Evolutionary conservation across 2,329 filamentous ascomycete genomes (phyloP).

Genomic region (Cladorrhinum sp.): DNA sequence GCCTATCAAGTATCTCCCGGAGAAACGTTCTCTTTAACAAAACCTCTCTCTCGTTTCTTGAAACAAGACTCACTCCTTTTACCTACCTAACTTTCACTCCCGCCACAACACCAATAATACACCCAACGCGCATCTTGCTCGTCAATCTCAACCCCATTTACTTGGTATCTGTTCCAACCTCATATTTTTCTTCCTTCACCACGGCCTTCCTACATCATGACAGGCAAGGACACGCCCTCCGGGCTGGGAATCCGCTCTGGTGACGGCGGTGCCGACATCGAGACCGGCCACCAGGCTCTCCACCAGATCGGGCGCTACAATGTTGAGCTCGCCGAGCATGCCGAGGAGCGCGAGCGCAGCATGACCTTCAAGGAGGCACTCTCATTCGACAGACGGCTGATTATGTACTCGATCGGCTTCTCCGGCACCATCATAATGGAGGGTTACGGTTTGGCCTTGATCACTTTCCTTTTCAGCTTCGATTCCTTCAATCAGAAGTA

Average conservation of each 20-base stretch:
- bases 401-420: conserved; percentile 24
- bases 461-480: conserved; percentile 24
- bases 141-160: neutral
- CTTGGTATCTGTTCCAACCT: neutral
- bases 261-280: neutral
- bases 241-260: neutral
- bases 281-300: neutral
- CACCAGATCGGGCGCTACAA: conserved; percentile 10
- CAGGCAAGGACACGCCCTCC: neutral
- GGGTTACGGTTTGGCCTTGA: conserved; percentile 24
- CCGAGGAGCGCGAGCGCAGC: conserved; percentile 18
- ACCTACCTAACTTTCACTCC: neutral
- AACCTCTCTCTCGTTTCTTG: neutral
- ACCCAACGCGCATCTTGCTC: neutral
- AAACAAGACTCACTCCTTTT: neutral
- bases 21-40: neutral
- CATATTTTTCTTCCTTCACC: neutral
- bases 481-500: conserved; percentile 17
- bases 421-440: conserved; percentile 28
- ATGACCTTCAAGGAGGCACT: conserved; percentile 23
- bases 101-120: neutral
- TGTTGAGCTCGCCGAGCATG: conserved; percentile 14
- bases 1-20: neutral
- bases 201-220: neutral
- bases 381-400: conserved; percentile 20